Evolutionary conservation across 2,329 filamentous ascomycete species (phyloP), one percentile per base, ranked within the genome.

Genomic region (Verticillium longisporum): DNA sequence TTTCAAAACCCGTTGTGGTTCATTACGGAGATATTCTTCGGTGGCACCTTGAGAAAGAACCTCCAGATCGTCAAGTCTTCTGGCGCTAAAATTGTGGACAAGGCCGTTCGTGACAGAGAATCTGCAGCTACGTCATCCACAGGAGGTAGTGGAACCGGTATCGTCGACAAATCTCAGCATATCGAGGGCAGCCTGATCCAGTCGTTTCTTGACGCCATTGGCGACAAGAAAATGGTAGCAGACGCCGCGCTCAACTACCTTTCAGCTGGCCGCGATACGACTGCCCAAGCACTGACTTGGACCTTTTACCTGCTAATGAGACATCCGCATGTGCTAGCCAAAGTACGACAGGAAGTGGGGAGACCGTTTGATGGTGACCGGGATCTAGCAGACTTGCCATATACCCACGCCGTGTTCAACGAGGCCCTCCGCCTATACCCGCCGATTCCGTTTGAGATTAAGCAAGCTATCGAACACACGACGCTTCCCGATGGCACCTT

Each of bases 1-100:
- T 88, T 89, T 62, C 86, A 88, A 68, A 88, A 88, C 63, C 86
- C 86, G 0, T 72, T 88, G 0, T 89, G 85, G 83, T 76, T 74
- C 41, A 33, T 87, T 55, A 88, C 82, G 1, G 86, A 88, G 66
- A 61, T 79, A 0, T 69, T 87, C n/a, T 73, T 78, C 3, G 79
- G 83, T 2, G 64, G 67, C 14, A 73, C 69, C 32, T 77, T 88
- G 57, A 78, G 82, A 61, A 72, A 71, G 4, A 80, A 83, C 1
- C 70, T 88, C 3, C 65, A 69, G 18, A 72, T 75, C 6, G 79
- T 88, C 54, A 83, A 82, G 62, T 72, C 72, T 0, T 87, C 85
- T 66, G 85, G 86, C n/a, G 70, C 73, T 2, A 73, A 73, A 21
- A 87, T 89, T 54, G 85, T 89, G 4, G 69, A 78, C 15, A 83